Evolutionary conservation across 1,284 basidiomycete species (phyloP).

Genomic region (Fistulina hepatica): DNA sequence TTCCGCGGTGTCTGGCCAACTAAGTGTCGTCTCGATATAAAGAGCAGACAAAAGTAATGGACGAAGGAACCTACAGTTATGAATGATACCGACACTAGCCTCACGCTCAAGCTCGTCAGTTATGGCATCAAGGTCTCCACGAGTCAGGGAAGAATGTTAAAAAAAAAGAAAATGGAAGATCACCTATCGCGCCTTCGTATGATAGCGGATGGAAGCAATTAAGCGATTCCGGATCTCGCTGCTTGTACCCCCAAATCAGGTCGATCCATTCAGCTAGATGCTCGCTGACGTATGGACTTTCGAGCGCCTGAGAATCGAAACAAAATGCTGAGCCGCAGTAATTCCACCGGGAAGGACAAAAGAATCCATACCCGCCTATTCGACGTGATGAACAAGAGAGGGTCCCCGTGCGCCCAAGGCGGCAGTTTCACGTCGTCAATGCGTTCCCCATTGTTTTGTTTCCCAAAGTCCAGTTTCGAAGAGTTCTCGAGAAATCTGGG

Average conservation of each 20-base stretch:
- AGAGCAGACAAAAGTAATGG: slow-evolving; percentile 2
- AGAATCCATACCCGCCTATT: slow-evolving; percentile 49
- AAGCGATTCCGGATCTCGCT: slow-evolving; percentile 66
- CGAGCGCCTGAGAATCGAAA: slow-evolving; percentile 56
- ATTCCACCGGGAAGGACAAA: neutral
- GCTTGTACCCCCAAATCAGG: slow-evolving; percentile 81
- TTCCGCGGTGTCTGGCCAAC: slow-evolving; percentile 87
- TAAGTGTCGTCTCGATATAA: slow-evolving; percentile 21
- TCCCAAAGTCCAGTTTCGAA: slow-evolving; percentile 75
- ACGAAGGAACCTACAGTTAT: slow-evolving; percentile 63
- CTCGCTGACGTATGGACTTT: slow-evolving; percentile 83
- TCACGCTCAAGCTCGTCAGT: slow-evolving; percentile 81
- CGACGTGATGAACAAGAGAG: slow-evolving; percentile 72
- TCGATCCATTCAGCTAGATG: slow-evolving; percentile 90
- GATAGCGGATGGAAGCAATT: slow-evolving; percentile 94
- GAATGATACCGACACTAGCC: slow-evolving; percentile 90
- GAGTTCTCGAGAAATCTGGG: slow-evolving; percentile 62
- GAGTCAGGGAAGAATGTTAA: neutral
- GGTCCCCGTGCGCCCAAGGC: slow-evolving; percentile 82
- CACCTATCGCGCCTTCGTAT: slow-evolving; percentile 86
- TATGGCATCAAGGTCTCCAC: slow-evolving; percentile 72
- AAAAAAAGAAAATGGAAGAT: neutral
- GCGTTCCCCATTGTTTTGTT: slow-evolving; percentile 71
- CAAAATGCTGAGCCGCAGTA: neutral
- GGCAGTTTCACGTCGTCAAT: slow-evolving; percentile 88